Percentiles rank a stretch among this genome's conserved stretches.
These are phyloP conservation scores for Schwanniomyces polymorphus DNA, from an alignment of 805 yeast species.

Conservation along the genomic window DNA sequence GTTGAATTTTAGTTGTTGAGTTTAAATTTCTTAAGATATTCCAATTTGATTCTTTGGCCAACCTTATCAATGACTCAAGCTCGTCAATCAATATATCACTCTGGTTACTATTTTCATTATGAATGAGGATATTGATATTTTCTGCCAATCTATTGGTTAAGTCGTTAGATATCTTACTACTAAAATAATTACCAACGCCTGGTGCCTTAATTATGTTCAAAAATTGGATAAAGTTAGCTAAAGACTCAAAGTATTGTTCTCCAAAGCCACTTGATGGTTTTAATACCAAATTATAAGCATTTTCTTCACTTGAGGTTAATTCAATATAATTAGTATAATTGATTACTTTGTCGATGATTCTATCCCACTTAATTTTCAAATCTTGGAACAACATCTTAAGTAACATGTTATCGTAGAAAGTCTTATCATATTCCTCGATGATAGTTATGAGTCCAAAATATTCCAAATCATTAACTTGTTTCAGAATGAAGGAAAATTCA, in stretches of 20 bases:
- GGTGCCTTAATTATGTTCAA: slow-evolving; percentile 23
- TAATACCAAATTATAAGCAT: neutral
- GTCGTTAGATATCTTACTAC: slow-evolving; percentile 26
- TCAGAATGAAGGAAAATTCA: slow-evolving; percentile 10
- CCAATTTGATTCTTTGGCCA: slow-evolving; percentile 12
- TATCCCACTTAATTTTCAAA: slow-evolving; percentile 11
- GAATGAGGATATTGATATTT: slow-evolving; percentile 23
- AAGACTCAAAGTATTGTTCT: slow-evolving; percentile 18
- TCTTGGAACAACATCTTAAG: slow-evolving; percentile 8
- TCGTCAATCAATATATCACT: slow-evolving; percentile 14
- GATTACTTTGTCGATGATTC: slow-evolving; percentile 5
- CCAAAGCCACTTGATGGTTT: neutral
- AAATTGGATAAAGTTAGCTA: slow-evolving; percentile 26
- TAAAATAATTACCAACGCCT: slow-evolving; percentile 22
- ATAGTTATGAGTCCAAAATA: slow-evolving; percentile 7
- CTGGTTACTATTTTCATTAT: slow-evolving; percentile 8
- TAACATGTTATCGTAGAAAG: slow-evolving; percentile 7
- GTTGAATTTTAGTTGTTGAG: neutral
- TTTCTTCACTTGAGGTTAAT: neutral
- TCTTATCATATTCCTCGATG: slow-evolving; percentile 5
- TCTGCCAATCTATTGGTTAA: slow-evolving; percentile 29
- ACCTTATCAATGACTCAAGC: slow-evolving; percentile 14
- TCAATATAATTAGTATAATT: neutral
- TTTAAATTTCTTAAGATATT: slow-evolving; percentile 9
- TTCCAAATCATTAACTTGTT: slow-evolving; percentile 6